Evolutionary conservation across 129 eudicot species (phyloP).

Genomic region (Calendula officinalis): DNA sequence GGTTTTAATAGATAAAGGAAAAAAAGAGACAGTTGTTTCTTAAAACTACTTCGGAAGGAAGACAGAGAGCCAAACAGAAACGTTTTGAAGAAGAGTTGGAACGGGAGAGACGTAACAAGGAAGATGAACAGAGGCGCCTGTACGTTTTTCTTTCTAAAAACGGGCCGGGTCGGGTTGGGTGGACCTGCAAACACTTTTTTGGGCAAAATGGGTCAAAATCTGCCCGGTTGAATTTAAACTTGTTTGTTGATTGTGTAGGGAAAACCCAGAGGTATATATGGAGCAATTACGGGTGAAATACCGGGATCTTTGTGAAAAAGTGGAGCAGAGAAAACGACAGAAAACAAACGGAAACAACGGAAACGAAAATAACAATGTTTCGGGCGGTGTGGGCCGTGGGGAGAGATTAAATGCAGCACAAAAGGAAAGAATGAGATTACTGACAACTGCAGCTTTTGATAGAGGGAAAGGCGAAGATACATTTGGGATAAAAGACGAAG

Average conservation of each 20-base stretch:
- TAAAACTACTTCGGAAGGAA: slow-evolving; percentile 91
- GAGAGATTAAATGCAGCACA: slow-evolving; percentile 93
- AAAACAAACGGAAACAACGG: slow-evolving; percentile 72
- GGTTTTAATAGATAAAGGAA: slow-evolving; percentile 62
- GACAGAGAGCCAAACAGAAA: slow-evolving; percentile 95
- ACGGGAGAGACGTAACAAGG: slow-evolving; percentile 73
- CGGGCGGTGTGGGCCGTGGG: slow-evolving; percentile 98
- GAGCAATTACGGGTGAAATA: slow-evolving; percentile 81
- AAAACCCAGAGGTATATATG: slow-evolving; percentile 85
- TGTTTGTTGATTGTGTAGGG: slow-evolving; percentile 38
- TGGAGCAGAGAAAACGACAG: slow-evolving; percentile 82
- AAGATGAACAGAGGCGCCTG: slow-evolving; percentile 93
- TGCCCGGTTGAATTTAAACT: background rate
- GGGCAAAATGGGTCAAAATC: background rate
- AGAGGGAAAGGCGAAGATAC: slow-evolving; percentile 98
- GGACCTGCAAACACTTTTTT: background rate
- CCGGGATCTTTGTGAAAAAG: slow-evolving; percentile 67
- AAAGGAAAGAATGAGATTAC: slow-evolving; percentile 92
- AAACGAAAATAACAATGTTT: slow-evolving; percentile 58
- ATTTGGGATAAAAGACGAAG: slow-evolving; percentile 92
- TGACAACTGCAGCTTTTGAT: slow-evolving; percentile 96
- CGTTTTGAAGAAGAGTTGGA: slow-evolving; percentile 82
- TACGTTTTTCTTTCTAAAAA: slow-evolving; percentile 35
- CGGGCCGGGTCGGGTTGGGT: background rate
- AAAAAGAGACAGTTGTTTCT: slow-evolving; percentile 88